Conservation (phyloP, 1,284 basidiomycete genomes). For the Neolentinus lepideus region DNA sequence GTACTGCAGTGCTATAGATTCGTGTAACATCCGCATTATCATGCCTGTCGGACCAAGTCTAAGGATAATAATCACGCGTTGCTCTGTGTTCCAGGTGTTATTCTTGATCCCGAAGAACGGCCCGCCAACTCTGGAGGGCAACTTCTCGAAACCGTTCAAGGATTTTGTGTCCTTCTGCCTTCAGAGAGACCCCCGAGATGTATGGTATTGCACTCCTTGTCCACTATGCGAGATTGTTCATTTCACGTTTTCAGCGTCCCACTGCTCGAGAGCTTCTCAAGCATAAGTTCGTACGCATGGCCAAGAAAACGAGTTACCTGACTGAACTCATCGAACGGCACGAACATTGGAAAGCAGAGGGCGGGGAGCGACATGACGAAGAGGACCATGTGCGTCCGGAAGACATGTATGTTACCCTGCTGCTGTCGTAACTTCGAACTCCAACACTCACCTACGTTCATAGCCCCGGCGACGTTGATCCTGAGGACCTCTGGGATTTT, state of each 20-base stretch:
- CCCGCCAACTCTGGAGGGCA: constrained; percentile 82
- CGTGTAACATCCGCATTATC: not conserved
- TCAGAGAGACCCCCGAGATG: constrained; percentile 89
- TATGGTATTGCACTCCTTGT: constrained; percentile 28
- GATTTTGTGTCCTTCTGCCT: constrained; percentile 94
- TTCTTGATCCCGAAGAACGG: constrained; percentile 98
- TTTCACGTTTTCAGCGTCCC: constrained; percentile 57
- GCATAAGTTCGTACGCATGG: constrained; percentile 92
- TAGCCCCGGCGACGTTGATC: constrained; percentile 52
- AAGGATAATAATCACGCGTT: constrained; percentile 1
- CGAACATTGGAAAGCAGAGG: constrained; percentile 90
- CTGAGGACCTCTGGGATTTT: constrained; percentile 93
- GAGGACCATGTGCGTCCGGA: constrained; percentile 54
- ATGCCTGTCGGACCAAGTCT: not conserved
- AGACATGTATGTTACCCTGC: constrained; percentile 42
- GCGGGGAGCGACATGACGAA: constrained; percentile 71
- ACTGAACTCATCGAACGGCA: constrained; percentile 94
- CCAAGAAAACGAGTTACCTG: constrained; percentile 90
- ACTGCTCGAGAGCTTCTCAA: constrained; percentile 91
- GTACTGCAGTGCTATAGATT: constrained; percentile 4
- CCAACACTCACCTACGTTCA: not conserved
- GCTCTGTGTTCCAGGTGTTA: constrained; percentile 55
- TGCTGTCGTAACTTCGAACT: not conserved
- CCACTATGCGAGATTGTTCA: constrained; percentile 6
- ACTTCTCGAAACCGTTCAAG: constrained; percentile 88